A percentile compares a stretch with the other conserved stretches of the same genome.
These are phyloP conservation scores for Populus simonii DNA, from an alignment of 345 rosid species.

Conservation along the genomic window DNA sequence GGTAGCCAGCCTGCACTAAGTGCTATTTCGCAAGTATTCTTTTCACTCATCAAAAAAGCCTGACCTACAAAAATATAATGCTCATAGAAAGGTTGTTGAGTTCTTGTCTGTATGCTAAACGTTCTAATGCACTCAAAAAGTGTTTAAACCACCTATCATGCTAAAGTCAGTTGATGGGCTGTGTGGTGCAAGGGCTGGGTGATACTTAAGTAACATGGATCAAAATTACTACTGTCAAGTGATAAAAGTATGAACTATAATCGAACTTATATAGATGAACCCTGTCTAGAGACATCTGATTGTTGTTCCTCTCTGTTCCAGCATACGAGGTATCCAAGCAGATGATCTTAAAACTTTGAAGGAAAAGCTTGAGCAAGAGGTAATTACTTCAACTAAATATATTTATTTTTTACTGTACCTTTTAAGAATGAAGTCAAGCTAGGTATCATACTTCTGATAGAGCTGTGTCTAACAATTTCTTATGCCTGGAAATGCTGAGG, in stretches of 20 bases:
- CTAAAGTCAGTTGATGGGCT: neutral
- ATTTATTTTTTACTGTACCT: neutral
- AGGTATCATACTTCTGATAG: too few relatives aligned
- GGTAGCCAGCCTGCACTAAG: too few relatives aligned
- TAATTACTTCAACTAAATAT: conserved; percentile 19
- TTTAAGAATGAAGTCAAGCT: neutral
- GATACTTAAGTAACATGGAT: neutral
- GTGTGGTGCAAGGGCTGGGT: neutral
- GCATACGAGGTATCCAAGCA: conserved; percentile 74
- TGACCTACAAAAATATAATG: too few relatives aligned
- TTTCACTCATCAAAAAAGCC: too few relatives aligned
- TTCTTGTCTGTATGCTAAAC: too few relatives aligned
- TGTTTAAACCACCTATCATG: too few relatives aligned
- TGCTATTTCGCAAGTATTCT: too few relatives aligned
- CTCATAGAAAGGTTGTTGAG: too few relatives aligned
- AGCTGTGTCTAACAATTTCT: neutral
- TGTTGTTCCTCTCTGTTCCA: conserved; percentile 25
- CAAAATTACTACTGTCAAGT: conserved; percentile 3
- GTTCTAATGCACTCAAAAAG: too few relatives aligned
- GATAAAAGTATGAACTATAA: neutral
- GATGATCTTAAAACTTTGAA: conserved; percentile 71
- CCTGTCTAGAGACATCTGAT: conserved; percentile 7
- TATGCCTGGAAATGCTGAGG: neutral
- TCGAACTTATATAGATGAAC: neutral
- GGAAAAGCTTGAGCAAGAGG: conserved; percentile 92